These are phyloP conservation scores for Wickerhamomyces sp. DNA, from an alignment of 1,139 yeast genomes.

Conservation along the genomic window DNA sequence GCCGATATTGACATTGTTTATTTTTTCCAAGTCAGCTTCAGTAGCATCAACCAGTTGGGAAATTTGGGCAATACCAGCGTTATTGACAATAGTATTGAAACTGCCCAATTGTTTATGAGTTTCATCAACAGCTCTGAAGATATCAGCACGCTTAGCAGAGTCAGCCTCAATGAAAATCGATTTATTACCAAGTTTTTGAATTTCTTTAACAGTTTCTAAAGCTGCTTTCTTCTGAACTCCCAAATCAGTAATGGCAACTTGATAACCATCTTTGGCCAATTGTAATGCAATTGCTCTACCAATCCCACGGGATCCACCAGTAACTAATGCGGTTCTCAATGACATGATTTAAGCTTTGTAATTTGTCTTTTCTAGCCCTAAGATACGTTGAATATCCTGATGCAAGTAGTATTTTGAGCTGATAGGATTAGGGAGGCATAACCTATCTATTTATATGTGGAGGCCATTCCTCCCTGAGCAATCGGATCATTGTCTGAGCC, in stretches of 20 bases:
- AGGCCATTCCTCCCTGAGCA: too few relatives aligned
- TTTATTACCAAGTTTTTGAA: conserved; percentile 15
- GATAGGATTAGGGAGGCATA: too few relatives aligned
- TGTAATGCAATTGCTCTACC: conserved; percentile 27
- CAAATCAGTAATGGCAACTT: conserved; percentile 26
- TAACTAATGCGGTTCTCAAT: conserved; percentile 27
- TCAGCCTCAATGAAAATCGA: conserved; percentile 23
- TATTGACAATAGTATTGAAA: conserved; percentile 29
- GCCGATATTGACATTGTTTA: conserved; percentile 24
- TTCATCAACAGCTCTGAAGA: conserved; percentile 24
- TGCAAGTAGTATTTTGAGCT: not conserved
- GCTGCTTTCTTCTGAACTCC: conserved; percentile 20
- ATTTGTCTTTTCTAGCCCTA: too few relatives aligned
- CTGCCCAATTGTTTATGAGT: conserved; percentile 24
- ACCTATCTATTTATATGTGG: too few relatives aligned
- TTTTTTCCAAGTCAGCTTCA: conserved; percentile 20
- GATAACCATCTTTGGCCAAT: conserved; percentile 23
- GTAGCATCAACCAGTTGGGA: conserved; percentile 22
- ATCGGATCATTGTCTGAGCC: too few relatives aligned
- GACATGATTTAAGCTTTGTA: not conserved
- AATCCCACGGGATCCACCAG: conserved; percentile 32
- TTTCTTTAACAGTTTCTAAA: conserved; percentile 14
- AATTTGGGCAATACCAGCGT: conserved; percentile 28
- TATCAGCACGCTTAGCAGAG: conserved; percentile 21
- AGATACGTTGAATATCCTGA: too few relatives aligned